Evolutionary conservation across 2,329 filamentous ascomycete genomes (phyloP), one percentile per base, ranked within the genome.

Genomic region (Ophiostoma quercus): DNA sequence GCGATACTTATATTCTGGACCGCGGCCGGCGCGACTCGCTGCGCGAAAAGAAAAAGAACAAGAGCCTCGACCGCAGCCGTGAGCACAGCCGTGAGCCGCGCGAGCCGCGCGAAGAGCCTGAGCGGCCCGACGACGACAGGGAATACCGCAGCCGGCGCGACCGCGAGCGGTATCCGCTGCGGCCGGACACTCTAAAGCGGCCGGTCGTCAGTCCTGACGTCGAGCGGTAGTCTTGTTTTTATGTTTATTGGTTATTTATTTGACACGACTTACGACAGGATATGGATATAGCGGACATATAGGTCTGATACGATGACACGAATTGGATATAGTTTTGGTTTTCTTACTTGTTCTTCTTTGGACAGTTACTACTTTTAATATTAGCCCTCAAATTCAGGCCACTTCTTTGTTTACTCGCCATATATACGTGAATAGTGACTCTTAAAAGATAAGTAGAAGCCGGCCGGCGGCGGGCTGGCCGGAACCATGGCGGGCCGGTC

Each of bases 171-270:
- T 79, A 81, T 72, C 74, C 79, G 14, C 75, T 78, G 39, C 78
- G 81, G n/a, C 79, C 81, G 1, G 81, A 82, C 1, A 74, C 77
- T 16, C 76, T 80, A 37, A 78, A 82, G 66, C 77, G 83, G 63
- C 82, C 83, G 2, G 84, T 83, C 76, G 84, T 83, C 73, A 83
- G 84, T 71, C 81, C 82, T 32, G 83, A 85, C 71, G 77, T 81
- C 43, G 76, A 79, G 63, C 77, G 79, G 12, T 79, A 39, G 32
- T 34, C 25, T 12, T 43, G 54, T 7, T 34, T 54, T 32, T 66
- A 29, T 39, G n/a, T 14, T 16, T 29, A 16, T 29, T 29, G 25
- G 25, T 29, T 25, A 29, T 60, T 41, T 8, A 14, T 41, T 14
- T 41, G 3, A 41, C 39, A 41, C 39, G 39, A 41, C 12, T 41